Evolutionary conservation across 2,329 filamentous ascomycete genomes (phyloP), one percentile per base, ranked within the genome.

Genomic region (Venturiaceae sp.): DNA sequence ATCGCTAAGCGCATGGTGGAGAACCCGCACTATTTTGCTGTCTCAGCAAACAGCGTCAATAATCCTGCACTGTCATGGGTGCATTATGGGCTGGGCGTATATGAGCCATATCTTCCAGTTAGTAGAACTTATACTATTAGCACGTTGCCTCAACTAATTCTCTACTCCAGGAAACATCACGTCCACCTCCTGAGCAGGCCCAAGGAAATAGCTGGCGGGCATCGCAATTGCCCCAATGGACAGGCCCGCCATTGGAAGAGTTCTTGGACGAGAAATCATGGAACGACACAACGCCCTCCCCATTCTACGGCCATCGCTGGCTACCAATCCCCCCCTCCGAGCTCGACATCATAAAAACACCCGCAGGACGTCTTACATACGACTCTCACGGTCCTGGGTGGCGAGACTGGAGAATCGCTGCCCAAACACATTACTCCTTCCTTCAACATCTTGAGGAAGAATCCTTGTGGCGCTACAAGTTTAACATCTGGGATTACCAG

Each of bases 401-500:
- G 34, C 13, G 36, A 11, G 34, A 44, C 3, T 65, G 64, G 63
- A 56, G 55, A 23, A 61, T 65, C 39, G 63, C 71, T 3, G 75
- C 76, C 2, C 76, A 79, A 60, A 70, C 75, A 60, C 76, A 79
- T 62, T 77, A 74, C 62, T 77, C 75, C 21, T 70, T 79, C 44
- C 68, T 83, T 16, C 72, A 79, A 34, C 79, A 81, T 57, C 70
- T 83, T 3, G 78, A 81, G 64, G 67, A 69, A 41, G 71, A 74
- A 30, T 68, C 73, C 47, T 63, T 81, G 16, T 46, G 36, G 36
- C 57, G 47, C 21, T 59, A 59, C 52, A 44, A 58, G 23, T 59
- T 55, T 28, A 47, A 37, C 21, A 16, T 60, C 13, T 60, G 54
- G 54, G 44, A 60, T 23, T 47, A 58, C 32, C 58, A 60, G n/a